Evolutionary conservation across 1,284 basidiomycete species (phyloP), one percentile per base, ranked within the genome.

Genomic region (Boletus sp.): DNA sequence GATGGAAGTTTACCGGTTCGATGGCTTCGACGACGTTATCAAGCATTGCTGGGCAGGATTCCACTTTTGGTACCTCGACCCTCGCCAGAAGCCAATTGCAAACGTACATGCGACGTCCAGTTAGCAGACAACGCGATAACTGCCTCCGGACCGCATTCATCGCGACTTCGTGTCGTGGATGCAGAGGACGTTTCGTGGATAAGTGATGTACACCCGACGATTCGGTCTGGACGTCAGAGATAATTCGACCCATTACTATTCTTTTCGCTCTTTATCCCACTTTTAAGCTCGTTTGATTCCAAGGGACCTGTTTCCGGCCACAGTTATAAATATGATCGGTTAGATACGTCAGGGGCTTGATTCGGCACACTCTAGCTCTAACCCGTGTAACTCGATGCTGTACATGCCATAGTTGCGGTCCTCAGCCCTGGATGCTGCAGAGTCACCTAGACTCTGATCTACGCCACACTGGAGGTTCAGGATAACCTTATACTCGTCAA

Each of bases 401-500:
- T 89, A 89, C 80, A 82, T 80, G 66, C 80, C 82, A 64, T 88
- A 88, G 61, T 82, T 81, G 43, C 79, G 76, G 66, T 89, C 80
- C 2, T 65, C 64, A n/a, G 81, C 78, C 55, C 75, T 77, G 29
- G 74, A 69, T 17, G 67, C 69, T 25, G 72, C 77, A 30, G 68
- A 69, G 23, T 81, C 76, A 20, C 73, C 75, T 26, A 72, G 67
- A 13, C 68, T 72, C 49, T 77, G 80, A 58, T 89, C 82, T 26
- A 90, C 79, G 26, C 88, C 89, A 62, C 91, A 94, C 59, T 92
- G 90, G 34, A 95, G 74, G 55, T 84, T 86, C 41, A 96, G 75
- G 76, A 96, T 91, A 5, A 81, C 80, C 64, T 92, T 89, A 69
- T 94, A 95, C 61, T 95, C 90, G 55, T 94, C 91, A 57, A 95